A percentile compares a stretch with the other conserved stretches of the same genome.
These are phyloP conservation scores for Chenopodium formosanum DNA, from an alignment of 148 eudicot species.

Conservation along the genomic window DNA sequence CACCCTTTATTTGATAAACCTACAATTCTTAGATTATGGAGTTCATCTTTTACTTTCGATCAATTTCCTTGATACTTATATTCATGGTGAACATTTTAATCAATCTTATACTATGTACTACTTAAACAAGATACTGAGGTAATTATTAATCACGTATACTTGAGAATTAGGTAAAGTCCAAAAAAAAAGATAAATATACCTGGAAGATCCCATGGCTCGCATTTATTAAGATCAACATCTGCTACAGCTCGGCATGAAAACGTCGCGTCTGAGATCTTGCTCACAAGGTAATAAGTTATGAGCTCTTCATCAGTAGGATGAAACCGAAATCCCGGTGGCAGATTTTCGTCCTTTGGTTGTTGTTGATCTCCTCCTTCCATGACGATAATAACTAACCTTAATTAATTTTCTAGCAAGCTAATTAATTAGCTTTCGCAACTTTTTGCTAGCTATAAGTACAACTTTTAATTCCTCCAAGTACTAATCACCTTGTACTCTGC, in stretches of 20 bases:
- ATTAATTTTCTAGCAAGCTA: background rate
- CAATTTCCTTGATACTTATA: too few species aligned
- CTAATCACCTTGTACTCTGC: background rate
- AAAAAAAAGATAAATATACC: conserved; percentile 32
- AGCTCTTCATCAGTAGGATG: conserved; percentile 87
- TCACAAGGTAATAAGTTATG: conserved; percentile 63
- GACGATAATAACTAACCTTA: background rate
- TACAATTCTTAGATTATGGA: too few species aligned
- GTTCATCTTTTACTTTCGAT: too few species aligned
- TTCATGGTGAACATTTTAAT: too few species aligned
- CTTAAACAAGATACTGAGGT: too few species aligned
- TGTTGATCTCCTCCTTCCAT: conserved; percentile 53
- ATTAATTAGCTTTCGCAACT: background rate
- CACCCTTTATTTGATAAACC: background rate
- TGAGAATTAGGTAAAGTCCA: background rate
- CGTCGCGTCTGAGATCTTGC: conserved; percentile 64
- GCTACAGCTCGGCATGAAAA: conserved; percentile 63
- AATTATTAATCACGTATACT: too few species aligned
- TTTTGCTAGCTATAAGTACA: background rate
- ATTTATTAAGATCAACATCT: conserved; percentile 84
- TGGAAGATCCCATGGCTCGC: conserved; percentile 96
- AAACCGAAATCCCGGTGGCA: conserved; percentile 82
- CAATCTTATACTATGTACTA: too few species aligned
- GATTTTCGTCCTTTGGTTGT: conserved; percentile 46
- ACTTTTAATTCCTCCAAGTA: background rate